Conservation (phyloP, 352 stramenopile species). For the Globisporangium lucens region DNA sequence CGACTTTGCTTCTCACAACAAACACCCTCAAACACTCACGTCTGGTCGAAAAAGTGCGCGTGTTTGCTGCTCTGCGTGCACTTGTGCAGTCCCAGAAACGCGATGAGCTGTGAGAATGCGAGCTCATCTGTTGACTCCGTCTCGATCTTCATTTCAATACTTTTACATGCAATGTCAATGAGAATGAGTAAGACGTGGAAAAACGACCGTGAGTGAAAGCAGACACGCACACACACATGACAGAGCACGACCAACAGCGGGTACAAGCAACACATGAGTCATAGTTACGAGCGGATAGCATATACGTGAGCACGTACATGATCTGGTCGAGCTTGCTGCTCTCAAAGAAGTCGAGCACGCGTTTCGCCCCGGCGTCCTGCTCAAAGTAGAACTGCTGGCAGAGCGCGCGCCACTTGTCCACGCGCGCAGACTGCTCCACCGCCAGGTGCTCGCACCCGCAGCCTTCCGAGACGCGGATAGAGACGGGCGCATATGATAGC, state of each 20-base stretch:
- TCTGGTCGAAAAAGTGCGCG: conserved; percentile 34
- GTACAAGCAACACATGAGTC: neutral
- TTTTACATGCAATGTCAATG: neutral
- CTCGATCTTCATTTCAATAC: conserved; percentile 11
- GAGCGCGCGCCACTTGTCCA: conserved; percentile 49
- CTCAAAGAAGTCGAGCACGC: conserved; percentile 71
- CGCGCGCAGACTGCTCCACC: conserved; percentile 23
- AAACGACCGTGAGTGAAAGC: too few species aligned
- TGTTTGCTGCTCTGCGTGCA: conserved; percentile 35
- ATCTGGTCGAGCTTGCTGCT: conserved; percentile 60
- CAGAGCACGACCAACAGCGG: neutral
- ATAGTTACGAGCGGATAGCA: neutral
- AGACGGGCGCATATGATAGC: neutral
- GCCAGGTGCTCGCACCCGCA: conserved; percentile 39
- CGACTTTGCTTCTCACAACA: neutral
- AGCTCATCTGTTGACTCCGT: conserved; percentile 16
- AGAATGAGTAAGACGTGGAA: too few species aligned
- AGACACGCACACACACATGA: neutral
- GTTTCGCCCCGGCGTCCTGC: conserved; percentile 50
- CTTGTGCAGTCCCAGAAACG: conserved; percentile 39
- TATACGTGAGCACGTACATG: conserved; percentile 25
- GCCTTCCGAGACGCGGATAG: neutral
- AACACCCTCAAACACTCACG: conserved; percentile 21
- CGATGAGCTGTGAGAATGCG: conserved; percentile 23
- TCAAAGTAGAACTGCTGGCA: conserved; percentile 67